phyloP scores from a whole-genome alignment of 1,284 basidiomycete species.

The Exsudoporus floridanus region DNA sequence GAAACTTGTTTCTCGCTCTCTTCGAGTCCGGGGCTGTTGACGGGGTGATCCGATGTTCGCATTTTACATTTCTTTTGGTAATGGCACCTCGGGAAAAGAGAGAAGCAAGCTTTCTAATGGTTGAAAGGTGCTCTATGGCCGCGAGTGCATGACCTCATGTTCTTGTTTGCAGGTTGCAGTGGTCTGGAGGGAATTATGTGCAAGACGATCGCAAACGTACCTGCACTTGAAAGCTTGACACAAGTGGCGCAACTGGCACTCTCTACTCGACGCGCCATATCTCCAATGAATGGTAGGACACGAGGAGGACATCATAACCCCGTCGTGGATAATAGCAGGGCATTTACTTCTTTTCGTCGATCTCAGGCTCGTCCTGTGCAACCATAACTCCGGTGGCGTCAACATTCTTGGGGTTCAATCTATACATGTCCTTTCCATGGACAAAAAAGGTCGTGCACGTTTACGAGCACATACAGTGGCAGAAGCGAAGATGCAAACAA shows the following conservation, averaged over 20 bases:
- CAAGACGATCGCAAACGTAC: neutral
- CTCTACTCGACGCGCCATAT: neutral
- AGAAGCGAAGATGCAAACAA: neutral
- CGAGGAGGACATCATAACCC: too few species aligned
- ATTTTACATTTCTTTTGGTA: too few species aligned
- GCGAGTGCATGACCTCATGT: too few species aligned
- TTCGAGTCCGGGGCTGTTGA: too few species aligned
- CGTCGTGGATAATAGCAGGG: neutral
- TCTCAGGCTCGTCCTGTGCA: neutral
- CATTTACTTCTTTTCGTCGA: neutral
- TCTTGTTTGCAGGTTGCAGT: too few species aligned
- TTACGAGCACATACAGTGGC: neutral
- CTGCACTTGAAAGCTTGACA: slow-evolving; percentile 10
- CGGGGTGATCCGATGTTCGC: too few species aligned
- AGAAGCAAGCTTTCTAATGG: too few species aligned
- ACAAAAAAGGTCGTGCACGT: neutral
- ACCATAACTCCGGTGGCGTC: neutral
- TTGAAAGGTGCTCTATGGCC: too few species aligned
- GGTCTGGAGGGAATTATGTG: too few species aligned
- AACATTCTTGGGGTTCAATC: slow-evolving; percentile 1
- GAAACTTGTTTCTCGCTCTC: too few species aligned
- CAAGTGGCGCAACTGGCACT: slow-evolving; percentile 3
- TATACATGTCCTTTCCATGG: neutral
- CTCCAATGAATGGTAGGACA: neutral
- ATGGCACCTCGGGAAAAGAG: too few species aligned